phyloP scores from a whole-genome alignment of 345 rosid genomes.

The Cardamine chenopodiifolia region DNA sequence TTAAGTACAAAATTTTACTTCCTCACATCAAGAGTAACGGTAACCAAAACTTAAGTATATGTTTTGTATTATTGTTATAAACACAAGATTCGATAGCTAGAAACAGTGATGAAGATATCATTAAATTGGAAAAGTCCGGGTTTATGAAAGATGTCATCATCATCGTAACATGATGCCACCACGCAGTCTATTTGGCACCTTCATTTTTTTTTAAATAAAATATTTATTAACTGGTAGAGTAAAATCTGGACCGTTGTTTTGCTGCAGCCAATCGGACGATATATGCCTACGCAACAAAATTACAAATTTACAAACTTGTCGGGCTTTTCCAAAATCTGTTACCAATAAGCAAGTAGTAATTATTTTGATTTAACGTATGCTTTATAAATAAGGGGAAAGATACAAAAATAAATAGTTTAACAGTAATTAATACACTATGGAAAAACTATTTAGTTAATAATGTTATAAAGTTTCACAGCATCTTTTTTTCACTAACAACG shows the following conservation, averaged over 20 bases:
- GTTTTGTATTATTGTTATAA: background rate
- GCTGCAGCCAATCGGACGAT: constrained; percentile 13
- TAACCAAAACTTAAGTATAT: background rate
- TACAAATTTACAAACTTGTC: constrained; percentile 29
- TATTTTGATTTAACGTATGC: constrained; percentile 1
- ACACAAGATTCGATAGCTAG: background rate
- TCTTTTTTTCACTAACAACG: background rate
- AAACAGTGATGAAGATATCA: background rate
- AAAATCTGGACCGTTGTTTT: constrained; percentile 36
- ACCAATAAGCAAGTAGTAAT: constrained; percentile 11
- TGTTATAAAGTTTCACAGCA: background rate
- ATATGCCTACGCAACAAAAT: constrained; percentile 11
- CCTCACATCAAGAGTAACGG: background rate
- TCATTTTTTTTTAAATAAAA: background rate
- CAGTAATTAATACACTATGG: background rate
- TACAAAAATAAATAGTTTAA: too few relatives aligned
- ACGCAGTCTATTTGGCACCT: constrained; percentile 15
- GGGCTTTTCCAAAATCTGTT: constrained; percentile 7
- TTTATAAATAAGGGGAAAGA: background rate
- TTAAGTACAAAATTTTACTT: too few relatives aligned
- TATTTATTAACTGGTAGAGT: background rate
- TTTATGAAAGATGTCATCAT: constrained; percentile 38
- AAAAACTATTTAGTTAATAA: background rate
- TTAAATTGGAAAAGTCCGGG: background rate
- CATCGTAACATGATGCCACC: constrained; percentile 35